Evolutionary conservation across 768 basidiomycete genomes (phyloP).

Genomic region (Panaeolus cyanescens): DNA sequence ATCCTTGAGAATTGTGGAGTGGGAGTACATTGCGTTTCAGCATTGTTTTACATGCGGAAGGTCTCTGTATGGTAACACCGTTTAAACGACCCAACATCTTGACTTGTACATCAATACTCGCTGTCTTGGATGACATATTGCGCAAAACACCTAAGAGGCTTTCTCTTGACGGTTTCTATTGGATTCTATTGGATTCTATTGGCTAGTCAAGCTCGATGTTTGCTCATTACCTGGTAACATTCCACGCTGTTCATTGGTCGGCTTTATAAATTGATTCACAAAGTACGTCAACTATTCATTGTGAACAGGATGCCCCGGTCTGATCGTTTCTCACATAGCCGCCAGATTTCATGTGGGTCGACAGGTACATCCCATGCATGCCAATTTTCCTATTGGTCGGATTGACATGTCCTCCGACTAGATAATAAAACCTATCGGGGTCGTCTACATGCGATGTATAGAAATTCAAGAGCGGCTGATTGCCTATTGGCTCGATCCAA

Average conservation of each 20-base stretch:
- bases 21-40: not conserved
- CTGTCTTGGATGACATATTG: not conserved
- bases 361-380: not conserved
- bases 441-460: not conserved
- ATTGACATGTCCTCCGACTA: not conserved
- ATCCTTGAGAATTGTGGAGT: slow-evolving; percentile 1
- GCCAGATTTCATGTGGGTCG: not conserved
- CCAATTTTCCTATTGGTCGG: not conserved
- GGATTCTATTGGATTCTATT: too few relatives aligned
- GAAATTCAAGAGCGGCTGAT: not conserved
- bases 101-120: not conserved
- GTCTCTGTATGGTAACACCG: not conserved
- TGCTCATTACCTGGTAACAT: not conserved
- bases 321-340: not conserved
- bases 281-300: not conserved
- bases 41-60: not conserved
- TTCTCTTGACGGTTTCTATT: not conserved
- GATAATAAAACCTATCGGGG: not conserved
- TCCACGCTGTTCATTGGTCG: not conserved
- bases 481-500: not conserved
- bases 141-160: not conserved
- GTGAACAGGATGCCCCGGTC: not conserved
- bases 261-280: not conserved
- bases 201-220: not conserved
- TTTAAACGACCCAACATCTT: not conserved